Conservation (phyloP, 2,329 filamentous ascomycete species). For the Cladorrhinum sp. region DNA sequence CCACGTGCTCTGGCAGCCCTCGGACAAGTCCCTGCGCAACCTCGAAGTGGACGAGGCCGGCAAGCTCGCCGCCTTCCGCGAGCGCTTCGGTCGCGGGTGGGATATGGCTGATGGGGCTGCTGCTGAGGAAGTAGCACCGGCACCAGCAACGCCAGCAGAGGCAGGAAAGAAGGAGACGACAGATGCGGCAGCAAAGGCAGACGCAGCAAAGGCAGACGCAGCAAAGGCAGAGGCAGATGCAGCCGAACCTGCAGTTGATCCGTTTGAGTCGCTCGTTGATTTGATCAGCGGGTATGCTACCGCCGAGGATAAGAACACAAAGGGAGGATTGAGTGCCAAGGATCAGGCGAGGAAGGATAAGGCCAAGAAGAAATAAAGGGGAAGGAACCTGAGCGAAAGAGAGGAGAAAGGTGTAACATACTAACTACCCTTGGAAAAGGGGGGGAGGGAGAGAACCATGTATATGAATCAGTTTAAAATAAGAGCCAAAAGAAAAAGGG, state of each 20-base stretch:
- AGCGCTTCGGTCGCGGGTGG: constrained; percentile 78
- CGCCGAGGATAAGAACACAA: constrained; percentile 36
- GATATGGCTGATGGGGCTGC: constrained; percentile 53
- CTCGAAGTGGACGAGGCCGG: constrained; percentile 95
- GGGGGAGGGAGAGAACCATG: neutral
- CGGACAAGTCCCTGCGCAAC: constrained; percentile 73
- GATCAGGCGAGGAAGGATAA: constrained; percentile 36
- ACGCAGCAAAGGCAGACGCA: constrained; percentile 23
- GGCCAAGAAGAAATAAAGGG: constrained; percentile 36
- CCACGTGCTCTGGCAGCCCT: constrained; percentile 87
- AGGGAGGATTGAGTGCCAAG: constrained; percentile 40
- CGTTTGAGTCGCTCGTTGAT: constrained; percentile 44
- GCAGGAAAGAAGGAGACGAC: constrained; percentile 28
- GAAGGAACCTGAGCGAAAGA: neutral
- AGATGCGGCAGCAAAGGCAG: constrained; percentile 20
- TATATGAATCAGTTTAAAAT: neutral
- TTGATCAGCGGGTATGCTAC: constrained; percentile 50
- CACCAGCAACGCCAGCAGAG: constrained; percentile 21
- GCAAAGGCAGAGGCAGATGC: constrained; percentile 22
- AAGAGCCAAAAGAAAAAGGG: neutral
- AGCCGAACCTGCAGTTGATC: constrained; percentile 20
- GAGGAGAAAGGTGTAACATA: neutral
- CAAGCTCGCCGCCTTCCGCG: constrained; percentile 78
- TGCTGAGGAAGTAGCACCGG: constrained; percentile 21
- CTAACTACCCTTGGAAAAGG: neutral